A percentile compares a stretch with the other conserved stretches of the same genome.
phyloP scores from a whole-genome alignment of 2,329 filamentous ascomycete genomes.

The Epichloe elymi region DNA sequence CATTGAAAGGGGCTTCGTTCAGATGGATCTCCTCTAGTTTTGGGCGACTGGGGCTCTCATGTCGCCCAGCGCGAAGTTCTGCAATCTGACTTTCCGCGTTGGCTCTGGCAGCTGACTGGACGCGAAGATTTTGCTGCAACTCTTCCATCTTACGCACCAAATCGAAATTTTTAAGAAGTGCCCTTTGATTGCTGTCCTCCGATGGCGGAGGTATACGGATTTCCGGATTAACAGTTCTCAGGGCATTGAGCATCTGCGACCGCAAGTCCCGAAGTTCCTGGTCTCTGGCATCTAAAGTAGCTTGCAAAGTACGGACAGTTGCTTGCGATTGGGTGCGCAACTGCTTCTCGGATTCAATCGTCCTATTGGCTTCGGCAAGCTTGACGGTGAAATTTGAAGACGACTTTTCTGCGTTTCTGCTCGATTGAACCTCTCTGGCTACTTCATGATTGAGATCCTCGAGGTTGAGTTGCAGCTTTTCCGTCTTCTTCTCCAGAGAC shows the following conservation, averaged over 20 bases:
- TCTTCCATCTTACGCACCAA: conserved; percentile 77
- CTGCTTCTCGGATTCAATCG: conserved; percentile 80
- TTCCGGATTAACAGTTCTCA: conserved; percentile 77
- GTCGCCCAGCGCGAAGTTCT: conserved; percentile 61
- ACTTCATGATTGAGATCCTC: conserved; percentile 92
- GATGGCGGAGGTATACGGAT: conserved; percentile 49
- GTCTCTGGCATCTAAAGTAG: conserved; percentile 65
- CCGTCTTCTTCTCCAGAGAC: conserved; percentile 82
- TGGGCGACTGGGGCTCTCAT: conserved; percentile 58
- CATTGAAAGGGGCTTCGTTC: conserved; percentile 62
- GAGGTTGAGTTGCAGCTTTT: conserved; percentile 76
- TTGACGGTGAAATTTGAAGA: conserved; percentile 70
- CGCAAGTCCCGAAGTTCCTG: conserved; percentile 71
- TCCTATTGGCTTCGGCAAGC: conserved; percentile 78
- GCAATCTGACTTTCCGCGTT: conserved; percentile 74
- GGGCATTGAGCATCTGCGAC: conserved; percentile 64
- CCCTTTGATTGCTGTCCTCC: conserved; percentile 47
- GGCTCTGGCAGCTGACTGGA: conserved; percentile 66
- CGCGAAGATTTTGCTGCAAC: conserved; percentile 73
- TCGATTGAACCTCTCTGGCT: conserved; percentile 77
- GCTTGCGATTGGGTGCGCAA: conserved; percentile 73
- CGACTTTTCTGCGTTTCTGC: conserved; percentile 78
- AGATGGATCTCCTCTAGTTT: conserved; percentile 78
- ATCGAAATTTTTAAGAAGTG: conserved; percentile 63
- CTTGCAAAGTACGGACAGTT: conserved; percentile 70